Conservation (phyloP, 73 alveolate species). For the Blepharisma stoltei region DNA sequence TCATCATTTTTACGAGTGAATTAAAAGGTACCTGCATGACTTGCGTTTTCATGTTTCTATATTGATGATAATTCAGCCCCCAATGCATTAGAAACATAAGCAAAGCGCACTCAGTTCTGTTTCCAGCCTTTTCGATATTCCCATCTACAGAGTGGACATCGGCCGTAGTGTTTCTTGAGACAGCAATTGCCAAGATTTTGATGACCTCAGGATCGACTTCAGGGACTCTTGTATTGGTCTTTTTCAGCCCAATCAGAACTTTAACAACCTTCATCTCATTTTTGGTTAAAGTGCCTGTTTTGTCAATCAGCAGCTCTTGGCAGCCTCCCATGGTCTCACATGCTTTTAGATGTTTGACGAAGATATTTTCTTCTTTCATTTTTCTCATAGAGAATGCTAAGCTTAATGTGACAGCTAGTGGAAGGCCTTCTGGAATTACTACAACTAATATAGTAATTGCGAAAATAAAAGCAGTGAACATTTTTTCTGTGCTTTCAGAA, state of each 20-base stretch:
- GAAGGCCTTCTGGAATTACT: constrained; percentile 98
- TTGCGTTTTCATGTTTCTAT: neutral
- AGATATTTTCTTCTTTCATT: constrained; percentile 90
- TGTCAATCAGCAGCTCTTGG: constrained; percentile 75
- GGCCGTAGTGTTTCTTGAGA: constrained; percentile 21
- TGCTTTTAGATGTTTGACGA: constrained; percentile 80
- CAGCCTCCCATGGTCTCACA: constrained; percentile 96
- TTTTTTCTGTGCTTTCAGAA: neutral
- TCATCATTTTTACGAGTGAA: constrained; percentile 14
- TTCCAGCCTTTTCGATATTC: constrained; percentile 9
- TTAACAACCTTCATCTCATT: constrained; percentile 78
- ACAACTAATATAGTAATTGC: constrained; percentile 89
- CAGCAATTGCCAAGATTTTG: neutral
- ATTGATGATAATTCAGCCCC: neutral
- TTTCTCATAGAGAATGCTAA: constrained; percentile 92
- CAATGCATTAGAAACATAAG: neutral
- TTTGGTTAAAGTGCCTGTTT: constrained; percentile 87
- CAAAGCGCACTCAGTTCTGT: constrained; percentile 70
- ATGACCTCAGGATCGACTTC: constrained; percentile 27
- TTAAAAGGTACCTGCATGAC: neutral
- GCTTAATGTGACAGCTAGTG: constrained; percentile 96
- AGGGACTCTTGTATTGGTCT: neutral
- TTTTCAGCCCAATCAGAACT: neutral
- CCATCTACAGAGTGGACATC: neutral
- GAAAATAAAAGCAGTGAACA: constrained; percentile 75